Evolutionary conservation across 768 basidiomycete species (phyloP), one percentile per base, ranked within the genome.

Genomic region (Candolleomyces eurysporus): DNA sequence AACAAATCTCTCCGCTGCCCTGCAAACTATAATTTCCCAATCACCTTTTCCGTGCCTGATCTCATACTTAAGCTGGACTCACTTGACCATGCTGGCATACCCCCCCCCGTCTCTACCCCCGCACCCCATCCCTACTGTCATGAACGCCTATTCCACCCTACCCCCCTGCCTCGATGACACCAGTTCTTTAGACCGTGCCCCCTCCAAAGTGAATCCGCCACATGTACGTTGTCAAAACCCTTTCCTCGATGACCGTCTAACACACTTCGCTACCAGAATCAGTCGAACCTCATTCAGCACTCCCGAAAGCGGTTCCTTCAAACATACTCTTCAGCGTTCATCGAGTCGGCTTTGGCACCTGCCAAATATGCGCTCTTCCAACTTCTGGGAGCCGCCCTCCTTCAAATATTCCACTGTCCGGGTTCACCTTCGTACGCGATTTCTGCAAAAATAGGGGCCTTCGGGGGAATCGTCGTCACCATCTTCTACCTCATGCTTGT

Each of bases 291-390:
- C 46, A 22, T 48, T 11, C 45, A 48, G 16, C 31, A 26, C 3
- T 42, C 6, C 32, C 48, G 45, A 1, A 40, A 16, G 17, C 54
- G 46, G 17, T 30, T 57, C 21, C 30, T 48, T 14, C 22, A 61
- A 42, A 17, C 39, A 16, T 59, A 63, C 30, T 48, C 59, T 30
- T 64, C 52, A 32, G 63, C 63, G 17, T 48, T 66, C 52, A 60
- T 67, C 19, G 73, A 75, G 61, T 67, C 69, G 3, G 61, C 65
- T 5, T 48, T 69, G 30, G 67, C 72, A 0, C 73, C 73, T 10
- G 62, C 64, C 17, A 75, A 75, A 67, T 75, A 75, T 50, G 67
- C 72, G 17, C 40, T 70, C 16, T 73, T 75, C 59, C 65, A 69
- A 42, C 50, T 65, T 42, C 36, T 70, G 52, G 73, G 73, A 53